Evolutionary conservation across 2,329 filamentous ascomycete species (phyloP).

Genomic region (Epichloe gansuensis): DNA sequence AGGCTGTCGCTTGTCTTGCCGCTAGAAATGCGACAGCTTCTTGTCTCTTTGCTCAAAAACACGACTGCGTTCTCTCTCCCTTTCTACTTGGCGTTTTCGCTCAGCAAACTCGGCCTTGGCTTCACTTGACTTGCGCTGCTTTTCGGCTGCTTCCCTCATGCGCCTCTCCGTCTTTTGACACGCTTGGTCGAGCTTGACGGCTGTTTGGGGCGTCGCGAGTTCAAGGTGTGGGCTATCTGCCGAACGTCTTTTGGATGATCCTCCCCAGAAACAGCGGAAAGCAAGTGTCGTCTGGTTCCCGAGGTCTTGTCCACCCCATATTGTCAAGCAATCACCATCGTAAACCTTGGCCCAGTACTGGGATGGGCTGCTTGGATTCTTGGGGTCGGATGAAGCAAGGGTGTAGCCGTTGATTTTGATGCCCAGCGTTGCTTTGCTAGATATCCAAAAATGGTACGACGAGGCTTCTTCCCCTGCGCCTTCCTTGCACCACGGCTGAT

Average conservation of each 20-base stretch:
- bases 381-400: constrained; percentile 44
- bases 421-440: constrained; percentile 64
- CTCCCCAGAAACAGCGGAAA: constrained; percentile 46
- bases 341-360: constrained; percentile 56
- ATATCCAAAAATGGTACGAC: constrained; percentile 59
- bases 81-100: constrained; percentile 28
- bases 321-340: constrained; percentile 63
- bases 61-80: constrained; percentile 37
- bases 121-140: constrained; percentile 28
- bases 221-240: constrained; percentile 15
- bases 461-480: constrained; percentile 28
- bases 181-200: constrained; percentile 35
- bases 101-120: constrained; percentile 33
- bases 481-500: constrained; percentile 31
- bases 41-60: constrained; percentile 35
- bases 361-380: constrained; percentile 42
- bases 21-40: constrained; percentile 32
- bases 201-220: constrained; percentile 26
- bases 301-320: constrained; percentile 45
- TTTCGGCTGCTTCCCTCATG: constrained; percentile 27
- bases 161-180: constrained; percentile 34
- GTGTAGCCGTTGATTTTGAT: constrained; percentile 66
- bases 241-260: constrained; percentile 31
- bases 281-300: constrained; percentile 31
- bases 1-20: constrained; percentile 13